Percentiles rank a stretch among this genome's conserved stretches.
These are phyloP conservation scores for Elsinoe ampelina DNA, from an alignment of 2,329 filamentous ascomycete species.

Conservation along the genomic window DNA sequence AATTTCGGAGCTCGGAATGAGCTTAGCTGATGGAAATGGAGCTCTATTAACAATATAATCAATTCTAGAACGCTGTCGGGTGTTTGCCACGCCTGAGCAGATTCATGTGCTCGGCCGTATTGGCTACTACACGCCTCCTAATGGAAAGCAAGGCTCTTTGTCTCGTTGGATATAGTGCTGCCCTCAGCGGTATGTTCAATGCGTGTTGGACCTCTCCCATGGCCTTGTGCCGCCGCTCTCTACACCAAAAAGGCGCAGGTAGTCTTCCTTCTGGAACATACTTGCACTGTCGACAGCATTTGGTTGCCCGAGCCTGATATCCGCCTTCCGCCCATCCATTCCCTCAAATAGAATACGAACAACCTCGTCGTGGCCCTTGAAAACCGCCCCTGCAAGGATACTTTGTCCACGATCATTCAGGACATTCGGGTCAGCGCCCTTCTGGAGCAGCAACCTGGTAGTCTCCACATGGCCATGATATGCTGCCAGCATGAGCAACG, in stretches of 20 bases:
- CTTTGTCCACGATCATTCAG: conserved; percentile 61
- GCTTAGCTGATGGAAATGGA: no score
- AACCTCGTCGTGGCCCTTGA: conserved; percentile 59
- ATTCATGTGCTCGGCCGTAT: no score
- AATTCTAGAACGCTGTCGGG: no score
- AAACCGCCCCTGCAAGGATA: conserved; percentile 61
- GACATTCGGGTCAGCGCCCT: conserved; percentile 58
- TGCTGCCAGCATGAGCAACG: conserved; percentile 63
- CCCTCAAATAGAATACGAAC: conserved; percentile 43
- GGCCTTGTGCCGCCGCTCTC: conserved; percentile 18
- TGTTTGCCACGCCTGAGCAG: no score
- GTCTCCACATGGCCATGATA: conserved; percentile 59
- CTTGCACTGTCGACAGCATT: conserved; percentile 38
- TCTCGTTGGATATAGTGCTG: no score
- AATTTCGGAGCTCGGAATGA: no score
- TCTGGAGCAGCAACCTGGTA: conserved; percentile 50
- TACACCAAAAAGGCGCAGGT: conserved; percentile 28
- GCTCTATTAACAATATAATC: no score
- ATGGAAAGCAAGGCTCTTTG: no score
- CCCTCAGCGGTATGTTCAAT: not conserved
- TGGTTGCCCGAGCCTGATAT: conserved; percentile 34
- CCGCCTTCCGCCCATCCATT: conserved; percentile 29
- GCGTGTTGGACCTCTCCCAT: conserved; percentile 2
- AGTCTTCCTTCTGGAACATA: conserved; percentile 37
- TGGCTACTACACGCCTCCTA: no score